Conservation (phyloP, 1,284 basidiomycete species). For the Cryptococcus maquisensis region DNA sequence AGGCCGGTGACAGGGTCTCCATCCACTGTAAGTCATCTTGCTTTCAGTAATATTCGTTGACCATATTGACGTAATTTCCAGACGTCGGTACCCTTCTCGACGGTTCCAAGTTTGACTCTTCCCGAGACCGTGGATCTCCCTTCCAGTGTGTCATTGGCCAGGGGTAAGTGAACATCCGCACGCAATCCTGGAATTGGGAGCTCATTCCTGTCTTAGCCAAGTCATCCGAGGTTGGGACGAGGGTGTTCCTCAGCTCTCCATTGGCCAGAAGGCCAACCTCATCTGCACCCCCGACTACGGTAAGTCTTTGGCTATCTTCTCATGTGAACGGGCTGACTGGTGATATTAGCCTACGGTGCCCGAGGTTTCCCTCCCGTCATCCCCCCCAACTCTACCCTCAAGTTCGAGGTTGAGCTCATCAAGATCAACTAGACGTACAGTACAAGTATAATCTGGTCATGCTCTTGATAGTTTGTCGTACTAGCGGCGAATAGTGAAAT, state of each 20-base stretch:
- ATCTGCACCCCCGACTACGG: conserved; percentile 49
- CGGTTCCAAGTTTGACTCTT: conserved; percentile 51
- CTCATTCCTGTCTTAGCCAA: conserved; percentile 9
- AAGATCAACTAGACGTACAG: conserved; percentile 56
- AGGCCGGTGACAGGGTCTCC: conserved; percentile 43
- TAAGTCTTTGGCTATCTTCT: conserved; percentile 7
- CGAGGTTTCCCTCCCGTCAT: conserved; percentile 69
- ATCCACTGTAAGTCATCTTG: conserved; percentile 45
- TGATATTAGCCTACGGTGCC: conserved; percentile 32
- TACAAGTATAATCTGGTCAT: not conserved
- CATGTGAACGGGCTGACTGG: not conserved
- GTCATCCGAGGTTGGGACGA: conserved; percentile 72
- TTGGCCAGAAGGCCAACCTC: conserved; percentile 70
- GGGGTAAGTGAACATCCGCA: conserved; percentile 29
- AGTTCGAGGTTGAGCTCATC: conserved; percentile 69
- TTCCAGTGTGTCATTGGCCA: conserved; percentile 68
- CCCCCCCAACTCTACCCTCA: conserved; percentile 68
- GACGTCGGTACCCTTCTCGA: conserved; percentile 50
- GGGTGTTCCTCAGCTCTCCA: conserved; percentile 58
- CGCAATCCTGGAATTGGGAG: conserved; percentile 42
- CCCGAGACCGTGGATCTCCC: conserved; percentile 52
- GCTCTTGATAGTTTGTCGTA: not conserved
- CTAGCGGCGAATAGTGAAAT: not conserved
- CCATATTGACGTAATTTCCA: conserved; percentile 7
- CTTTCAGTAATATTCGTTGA: not conserved